Evolutionary conservation across 164 flowering plant species (phyloP).

Genomic region (Brasenia schreberi): DNA sequence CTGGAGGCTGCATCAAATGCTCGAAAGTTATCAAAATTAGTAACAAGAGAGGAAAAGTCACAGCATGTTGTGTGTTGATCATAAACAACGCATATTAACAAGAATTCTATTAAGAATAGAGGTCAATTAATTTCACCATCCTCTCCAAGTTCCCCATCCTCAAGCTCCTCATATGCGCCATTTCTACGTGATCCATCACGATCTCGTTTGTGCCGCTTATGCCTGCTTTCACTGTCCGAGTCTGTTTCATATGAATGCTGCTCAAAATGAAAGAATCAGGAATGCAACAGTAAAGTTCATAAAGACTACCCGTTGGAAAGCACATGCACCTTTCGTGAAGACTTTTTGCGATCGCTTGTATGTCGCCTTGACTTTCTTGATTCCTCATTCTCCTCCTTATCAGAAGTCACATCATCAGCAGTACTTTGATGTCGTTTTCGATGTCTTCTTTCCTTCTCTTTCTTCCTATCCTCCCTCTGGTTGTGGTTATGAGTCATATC

Average conservation of each 20-base stretch:
- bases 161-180: conserved; percentile 79
- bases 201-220: conserved; percentile 74
- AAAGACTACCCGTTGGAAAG: neutral
- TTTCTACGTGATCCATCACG: conserved; percentile 65
- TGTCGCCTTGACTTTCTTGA: conserved; percentile 58
- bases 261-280: neutral
- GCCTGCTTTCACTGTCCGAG: conserved; percentile 77
- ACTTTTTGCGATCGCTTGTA: conserved; percentile 75
- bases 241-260: conserved; percentile 69
- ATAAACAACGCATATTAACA: neutral
- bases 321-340: conserved; percentile 54
- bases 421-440: conserved; percentile 57
- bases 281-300: neutral
- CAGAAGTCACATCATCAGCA: conserved; percentile 51
- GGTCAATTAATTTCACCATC: conserved; percentile 76
- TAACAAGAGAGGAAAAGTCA: neutral
- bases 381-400: conserved; percentile 70
- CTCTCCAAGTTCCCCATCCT: conserved; percentile 97
- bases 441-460: conserved; percentile 62
- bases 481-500: conserved; percentile 37
- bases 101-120: conserved; percentile 3
- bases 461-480: conserved; percentile 63
- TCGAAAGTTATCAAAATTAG: neutral
- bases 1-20: neutral
- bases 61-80: neutral